These are phyloP conservation scores for Dryas integrifolia DNA, from an alignment of 331 rosid species.

Conservation along the genomic window DNA sequence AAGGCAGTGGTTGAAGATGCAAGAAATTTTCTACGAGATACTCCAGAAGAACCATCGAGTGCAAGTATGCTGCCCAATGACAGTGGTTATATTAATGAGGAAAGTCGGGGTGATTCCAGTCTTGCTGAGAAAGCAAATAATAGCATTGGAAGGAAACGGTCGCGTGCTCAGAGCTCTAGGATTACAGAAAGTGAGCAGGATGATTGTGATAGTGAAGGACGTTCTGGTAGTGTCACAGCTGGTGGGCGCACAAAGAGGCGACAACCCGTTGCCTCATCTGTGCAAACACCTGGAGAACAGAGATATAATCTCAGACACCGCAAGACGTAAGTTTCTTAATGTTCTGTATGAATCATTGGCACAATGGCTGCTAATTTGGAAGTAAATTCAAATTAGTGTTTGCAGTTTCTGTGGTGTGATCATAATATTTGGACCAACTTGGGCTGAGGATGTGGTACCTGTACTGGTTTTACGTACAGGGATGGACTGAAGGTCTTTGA, in stretches of 20 bases:
- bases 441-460: slow-evolving; percentile 1
- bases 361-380: slow-evolving; percentile 14
- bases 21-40: slow-evolving; percentile 54
- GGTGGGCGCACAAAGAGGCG: slow-evolving; percentile 65
- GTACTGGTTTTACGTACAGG: background rate
- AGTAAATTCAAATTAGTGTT: slow-evolving; percentile 3
- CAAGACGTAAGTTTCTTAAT: slow-evolving; percentile 62
- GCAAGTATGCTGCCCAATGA: slow-evolving; percentile 38
- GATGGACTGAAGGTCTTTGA: background rate
- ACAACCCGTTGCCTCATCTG: slow-evolving; percentile 43
- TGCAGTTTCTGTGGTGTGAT: slow-evolving; percentile 16
- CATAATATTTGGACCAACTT: background rate
- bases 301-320: slow-evolving; percentile 81
- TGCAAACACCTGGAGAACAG: slow-evolving; percentile 53
- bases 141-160: slow-evolving; percentile 56
- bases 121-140: slow-evolving; percentile 32
- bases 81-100: slow-evolving; percentile 35
- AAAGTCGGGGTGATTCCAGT: slow-evolving; percentile 52
- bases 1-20: slow-evolving; percentile 80
- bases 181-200: slow-evolving; percentile 54
- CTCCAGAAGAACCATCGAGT: slow-evolving; percentile 40
- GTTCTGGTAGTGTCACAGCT: slow-evolving; percentile 62
- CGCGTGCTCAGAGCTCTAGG: slow-evolving; percentile 44
- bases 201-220: slow-evolving; percentile 64
- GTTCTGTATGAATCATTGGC: slow-evolving; percentile 18